phyloP scores from a whole-genome alignment of 73 alveolate species.

The Breviolum minutum region DNA sequence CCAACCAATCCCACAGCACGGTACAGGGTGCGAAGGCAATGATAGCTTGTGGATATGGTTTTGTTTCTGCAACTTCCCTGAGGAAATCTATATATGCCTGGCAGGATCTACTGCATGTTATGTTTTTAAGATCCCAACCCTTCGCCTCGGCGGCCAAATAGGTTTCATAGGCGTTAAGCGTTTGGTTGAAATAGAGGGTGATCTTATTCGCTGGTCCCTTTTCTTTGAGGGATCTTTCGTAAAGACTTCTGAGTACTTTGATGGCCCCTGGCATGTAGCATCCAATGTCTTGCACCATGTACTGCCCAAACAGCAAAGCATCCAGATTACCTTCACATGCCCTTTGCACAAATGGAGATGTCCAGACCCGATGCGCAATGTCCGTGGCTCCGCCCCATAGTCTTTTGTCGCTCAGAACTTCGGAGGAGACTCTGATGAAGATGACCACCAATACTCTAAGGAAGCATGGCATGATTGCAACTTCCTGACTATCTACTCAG shows the following conservation, averaged over 20 bases:
- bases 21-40: slow-evolving; percentile 51
- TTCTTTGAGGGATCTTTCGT: slow-evolving; percentile 29
- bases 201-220: slow-evolving; percentile 19
- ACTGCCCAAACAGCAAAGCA: slow-evolving; percentile 42
- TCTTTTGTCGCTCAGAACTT: not conserved
- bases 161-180: not conserved
- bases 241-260: slow-evolving; percentile 44
- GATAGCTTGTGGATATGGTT: slow-evolving; percentile 19
- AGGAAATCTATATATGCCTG: slow-evolving; percentile 39
- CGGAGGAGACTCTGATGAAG: not conserved
- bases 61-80: not conserved
- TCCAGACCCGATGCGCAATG: not conserved
- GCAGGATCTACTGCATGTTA: slow-evolving; percentile 19
- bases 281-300: slow-evolving; percentile 78
- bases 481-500: too few relatives aligned
- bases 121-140: slow-evolving; percentile 7
- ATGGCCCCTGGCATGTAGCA: slow-evolving; percentile 71
- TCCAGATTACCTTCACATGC: slow-evolving; percentile 21
- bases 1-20: slow-evolving; percentile 57
- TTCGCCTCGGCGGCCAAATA: not conserved
- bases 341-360: slow-evolving; percentile 14
- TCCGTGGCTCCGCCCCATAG: slow-evolving; percentile 50
- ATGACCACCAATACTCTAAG: not conserved
- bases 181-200: slow-evolving; percentile 29
- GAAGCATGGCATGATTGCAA: too few relatives aligned